A percentile compares a stretch with the other conserved stretches of the same genome.
Conservation (phyloP, 2,329 filamentous ascomycete genomes). For the Trichoderma simmonsii region DNA sequence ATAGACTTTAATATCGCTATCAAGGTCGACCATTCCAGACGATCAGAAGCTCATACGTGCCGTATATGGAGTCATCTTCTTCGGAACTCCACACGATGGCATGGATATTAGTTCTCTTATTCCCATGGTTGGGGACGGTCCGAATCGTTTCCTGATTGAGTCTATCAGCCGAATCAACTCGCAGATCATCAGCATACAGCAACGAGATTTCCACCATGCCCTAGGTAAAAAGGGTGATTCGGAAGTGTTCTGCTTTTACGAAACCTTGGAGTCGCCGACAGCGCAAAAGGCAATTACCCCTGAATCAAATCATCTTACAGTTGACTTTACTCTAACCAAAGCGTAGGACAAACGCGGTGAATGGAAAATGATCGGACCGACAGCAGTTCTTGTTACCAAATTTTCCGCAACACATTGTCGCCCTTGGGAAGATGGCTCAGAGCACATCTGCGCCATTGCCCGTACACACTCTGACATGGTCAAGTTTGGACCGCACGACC, state of each 20-base stretch:
- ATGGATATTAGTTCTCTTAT: neutral
- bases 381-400: neutral
- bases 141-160: neutral
- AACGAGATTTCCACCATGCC: neutral
- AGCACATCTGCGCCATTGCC: neutral
- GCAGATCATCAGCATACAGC: neutral
- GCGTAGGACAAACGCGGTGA: neutral
- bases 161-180: neutral
- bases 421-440: neutral
- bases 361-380: neutral
- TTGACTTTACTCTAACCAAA: neutral
- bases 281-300: too few relatives aligned
- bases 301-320: too few relatives aligned
- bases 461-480: neutral
- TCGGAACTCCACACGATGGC: neutral
- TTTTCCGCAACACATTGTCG: neutral
- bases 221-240: neutral
- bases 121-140: neutral
- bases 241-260: neutral
- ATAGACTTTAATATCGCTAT: neutral
- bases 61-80: neutral
- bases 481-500: neutral
- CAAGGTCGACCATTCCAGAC: neutral
- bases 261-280: neutral
- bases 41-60: neutral